Conservation (phyloP, 768 basidiomycete genomes). For the Epithele typhae region DNA sequence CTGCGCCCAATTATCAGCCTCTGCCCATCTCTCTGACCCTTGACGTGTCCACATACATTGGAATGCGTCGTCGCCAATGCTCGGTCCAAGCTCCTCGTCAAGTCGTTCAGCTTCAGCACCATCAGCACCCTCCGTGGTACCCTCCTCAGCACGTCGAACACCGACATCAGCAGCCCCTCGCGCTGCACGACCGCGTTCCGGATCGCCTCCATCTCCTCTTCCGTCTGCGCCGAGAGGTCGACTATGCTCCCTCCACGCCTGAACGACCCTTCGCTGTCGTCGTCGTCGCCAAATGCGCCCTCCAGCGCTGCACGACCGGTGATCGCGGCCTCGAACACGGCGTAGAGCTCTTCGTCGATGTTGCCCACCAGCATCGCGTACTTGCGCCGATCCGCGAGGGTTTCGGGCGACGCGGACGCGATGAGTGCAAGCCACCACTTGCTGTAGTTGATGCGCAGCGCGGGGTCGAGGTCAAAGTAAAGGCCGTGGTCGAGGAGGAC, state of each 20-base stretch:
- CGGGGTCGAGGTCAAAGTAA: conserved; percentile 85
- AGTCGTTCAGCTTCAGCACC: conserved; percentile 83
- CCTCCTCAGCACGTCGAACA: conserved; percentile 83
- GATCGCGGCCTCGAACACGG: conserved; percentile 91
- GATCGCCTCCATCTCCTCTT: conserved; percentile 77
- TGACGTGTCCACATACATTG: conserved; percentile 38
- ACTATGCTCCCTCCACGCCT: conserved; percentile 73
- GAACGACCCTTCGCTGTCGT: conserved; percentile 35
- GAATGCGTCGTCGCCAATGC: conserved; percentile 87
- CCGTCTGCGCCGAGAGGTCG: conserved; percentile 66
- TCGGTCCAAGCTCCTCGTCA: conserved; percentile 81
- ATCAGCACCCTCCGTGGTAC: conserved; percentile 82
- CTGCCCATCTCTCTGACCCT: no score
- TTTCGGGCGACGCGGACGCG: conserved; percentile 59
- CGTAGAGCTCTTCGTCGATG: conserved; percentile 88
- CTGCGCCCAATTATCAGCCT: conserved; percentile 29
- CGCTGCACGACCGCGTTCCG: conserved; percentile 75
- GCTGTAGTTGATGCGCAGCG: conserved; percentile 79
- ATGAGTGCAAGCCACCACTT: conserved; percentile 91
- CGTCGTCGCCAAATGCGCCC: conserved; percentile 48
- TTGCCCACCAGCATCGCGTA: conserved; percentile 92
- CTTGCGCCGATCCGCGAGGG: conserved; percentile 66
- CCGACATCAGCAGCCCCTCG: conserved; percentile 79
- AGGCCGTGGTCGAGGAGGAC: conserved; percentile 92
- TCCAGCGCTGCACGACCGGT: conserved; percentile 81